phyloP scores from a whole-genome alignment of 257 asterid species.

The Solanum okadae region DNA sequence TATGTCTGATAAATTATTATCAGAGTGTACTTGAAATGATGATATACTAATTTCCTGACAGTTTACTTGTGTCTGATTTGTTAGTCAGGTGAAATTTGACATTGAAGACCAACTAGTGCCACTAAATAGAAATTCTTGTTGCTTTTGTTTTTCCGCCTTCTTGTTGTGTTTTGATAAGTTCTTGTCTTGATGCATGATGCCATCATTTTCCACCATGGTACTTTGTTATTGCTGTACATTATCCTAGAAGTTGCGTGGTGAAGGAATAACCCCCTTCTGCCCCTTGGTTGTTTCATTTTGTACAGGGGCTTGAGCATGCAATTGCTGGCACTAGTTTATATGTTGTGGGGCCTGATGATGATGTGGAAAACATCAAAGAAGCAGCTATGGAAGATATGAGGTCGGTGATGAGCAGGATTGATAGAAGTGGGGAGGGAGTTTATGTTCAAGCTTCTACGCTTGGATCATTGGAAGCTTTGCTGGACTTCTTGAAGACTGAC shows the following conservation, averaged over 20 bases:
- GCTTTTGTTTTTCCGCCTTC: not conserved
- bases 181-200: not conserved
- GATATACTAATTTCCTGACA: not conserved
- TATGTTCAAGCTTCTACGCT: constrained; percentile 98
- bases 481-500: constrained; percentile 90
- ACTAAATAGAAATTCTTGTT: not conserved
- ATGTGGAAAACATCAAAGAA: constrained; percentile 66
- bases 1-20: not conserved
- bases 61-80: not conserved
- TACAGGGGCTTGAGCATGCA: constrained; percentile 94
- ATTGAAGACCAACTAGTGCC: not conserved
- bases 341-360: constrained; percentile 83
- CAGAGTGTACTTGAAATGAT: not conserved
- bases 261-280: not conserved
- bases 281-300: constrained; percentile 1
- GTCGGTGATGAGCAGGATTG: constrained; percentile 89
- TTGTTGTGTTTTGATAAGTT: not conserved
- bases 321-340: constrained; percentile 93
- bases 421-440: constrained; percentile 89
- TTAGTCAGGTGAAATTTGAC: not conserved
- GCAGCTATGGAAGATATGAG: constrained; percentile 92
- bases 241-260: not conserved
- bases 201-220: not conserved
- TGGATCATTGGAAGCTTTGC: constrained; percentile 89
- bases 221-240: not conserved